These are phyloP conservation scores for Urochloa ruziziensis DNA, from an alignment of 176 grass and related monocot genomes.

Conservation along the genomic window DNA sequence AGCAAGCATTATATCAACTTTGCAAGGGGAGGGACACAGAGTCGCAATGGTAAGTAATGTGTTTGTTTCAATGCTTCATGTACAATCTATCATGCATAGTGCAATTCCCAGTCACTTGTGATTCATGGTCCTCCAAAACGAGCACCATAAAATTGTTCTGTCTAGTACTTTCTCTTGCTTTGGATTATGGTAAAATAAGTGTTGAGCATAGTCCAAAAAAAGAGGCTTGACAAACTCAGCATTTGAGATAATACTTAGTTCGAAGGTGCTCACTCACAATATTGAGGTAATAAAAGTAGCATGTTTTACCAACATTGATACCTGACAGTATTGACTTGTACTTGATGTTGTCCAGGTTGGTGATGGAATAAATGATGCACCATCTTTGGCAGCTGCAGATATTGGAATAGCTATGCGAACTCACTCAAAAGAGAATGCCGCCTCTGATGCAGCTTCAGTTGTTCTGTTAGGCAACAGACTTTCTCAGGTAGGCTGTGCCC, in stretches of 20 bases:
- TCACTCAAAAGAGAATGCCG: slow-evolving; percentile 83
- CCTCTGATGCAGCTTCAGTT: slow-evolving; percentile 89
- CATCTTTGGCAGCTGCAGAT: slow-evolving; percentile 86
- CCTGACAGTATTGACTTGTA: neutral
- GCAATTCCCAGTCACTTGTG: neutral
- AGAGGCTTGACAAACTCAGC: neutral
- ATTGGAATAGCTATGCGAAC: slow-evolving; percentile 88
- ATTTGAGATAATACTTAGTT: neutral
- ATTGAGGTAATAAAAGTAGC: neutral
- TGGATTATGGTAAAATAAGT: neutral
- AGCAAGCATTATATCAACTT: slow-evolving; percentile 73
- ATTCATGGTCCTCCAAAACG: neutral
- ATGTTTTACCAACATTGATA: neutral
- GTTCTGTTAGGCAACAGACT: slow-evolving; percentile 86
- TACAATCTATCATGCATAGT: neutral
- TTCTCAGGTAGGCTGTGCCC: slow-evolving; percentile 53
- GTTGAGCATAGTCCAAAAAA: neutral
- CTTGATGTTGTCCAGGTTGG: slow-evolving; percentile 63
- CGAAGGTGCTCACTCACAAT: neutral
- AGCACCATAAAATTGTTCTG: neutral
- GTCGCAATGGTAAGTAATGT: slow-evolving; percentile 99
- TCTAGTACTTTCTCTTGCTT: neutral
- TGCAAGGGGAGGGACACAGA: slow-evolving; percentile 62
- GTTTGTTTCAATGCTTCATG: neutral
- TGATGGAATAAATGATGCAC: slow-evolving; percentile 94